phyloP scores from a whole-genome alignment of 2,329 filamentous ascomycete genomes.

The Septoria linicola region DNA sequence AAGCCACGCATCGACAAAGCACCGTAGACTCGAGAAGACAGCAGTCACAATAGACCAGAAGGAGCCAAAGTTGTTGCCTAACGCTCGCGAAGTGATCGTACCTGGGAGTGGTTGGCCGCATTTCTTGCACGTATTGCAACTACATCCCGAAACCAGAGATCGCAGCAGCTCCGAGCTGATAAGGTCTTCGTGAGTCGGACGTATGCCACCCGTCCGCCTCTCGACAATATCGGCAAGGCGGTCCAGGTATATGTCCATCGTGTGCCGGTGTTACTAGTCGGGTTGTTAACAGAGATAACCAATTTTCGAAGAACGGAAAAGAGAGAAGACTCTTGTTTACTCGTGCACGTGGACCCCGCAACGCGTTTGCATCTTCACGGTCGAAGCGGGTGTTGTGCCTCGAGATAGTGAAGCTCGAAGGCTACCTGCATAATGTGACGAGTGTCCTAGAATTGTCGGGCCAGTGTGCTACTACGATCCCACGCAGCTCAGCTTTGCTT shows the following conservation, averaged over 20 bases:
- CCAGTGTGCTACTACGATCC: background rate
- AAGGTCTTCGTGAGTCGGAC: background rate
- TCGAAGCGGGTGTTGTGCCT: background rate
- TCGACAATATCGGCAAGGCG: background rate
- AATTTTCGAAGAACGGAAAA: background rate
- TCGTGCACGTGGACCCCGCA: background rate
- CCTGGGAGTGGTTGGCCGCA: background rate
- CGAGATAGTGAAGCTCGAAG: background rate
- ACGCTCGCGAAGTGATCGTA: background rate
- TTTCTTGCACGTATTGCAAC: background rate
- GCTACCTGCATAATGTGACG: constrained; percentile 6
- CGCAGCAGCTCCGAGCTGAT: background rate
- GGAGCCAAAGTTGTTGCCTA: too few species aligned
- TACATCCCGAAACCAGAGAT: too few species aligned
- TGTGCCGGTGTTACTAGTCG: background rate
- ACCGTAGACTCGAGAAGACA: too few species aligned
- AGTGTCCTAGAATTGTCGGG: background rate
- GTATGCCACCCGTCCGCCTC: background rate
- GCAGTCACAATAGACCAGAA: too few species aligned
- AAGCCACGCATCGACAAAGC: too few species aligned
- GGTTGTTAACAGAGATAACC: background rate
- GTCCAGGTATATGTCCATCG: background rate
- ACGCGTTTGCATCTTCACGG: background rate
- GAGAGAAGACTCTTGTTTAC: background rate
- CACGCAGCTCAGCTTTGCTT: too few species aligned